Percentiles rank a stretch among this genome's conserved stretches.
Conservation (phyloP, 805 yeast genomes). For the Candida endomychidarum region DNA sequence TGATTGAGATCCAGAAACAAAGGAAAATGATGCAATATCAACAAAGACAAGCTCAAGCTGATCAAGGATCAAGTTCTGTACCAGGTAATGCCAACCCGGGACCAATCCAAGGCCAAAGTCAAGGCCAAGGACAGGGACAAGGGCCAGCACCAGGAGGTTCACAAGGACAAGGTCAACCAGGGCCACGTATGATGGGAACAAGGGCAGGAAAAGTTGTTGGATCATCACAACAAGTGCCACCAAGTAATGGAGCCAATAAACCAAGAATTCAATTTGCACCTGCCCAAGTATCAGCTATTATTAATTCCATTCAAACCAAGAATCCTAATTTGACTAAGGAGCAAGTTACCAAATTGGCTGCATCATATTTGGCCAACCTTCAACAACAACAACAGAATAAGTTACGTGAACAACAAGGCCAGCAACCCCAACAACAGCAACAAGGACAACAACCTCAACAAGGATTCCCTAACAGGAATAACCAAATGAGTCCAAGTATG, state of each 20-base stretch:
- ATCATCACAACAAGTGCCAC: constrained; percentile 17
- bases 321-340: constrained; percentile 62
- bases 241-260: constrained; percentile 20
- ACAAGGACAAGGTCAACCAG: not conserved
- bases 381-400: constrained; percentile 52
- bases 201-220: constrained; percentile 13
- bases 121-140: not conserved
- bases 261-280: constrained; percentile 50
- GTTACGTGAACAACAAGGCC: constrained; percentile 26
- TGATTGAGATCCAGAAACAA: constrained; percentile 53
- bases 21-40: constrained; percentile 48
- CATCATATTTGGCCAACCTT: constrained; percentile 57
- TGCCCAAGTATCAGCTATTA: constrained; percentile 64
- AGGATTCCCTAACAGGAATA: not conserved
- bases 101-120: not conserved
- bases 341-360: constrained; percentile 66
- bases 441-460: constrained; percentile 7
- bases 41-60: constrained; percentile 23
- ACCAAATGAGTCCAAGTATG: constrained; percentile 1
- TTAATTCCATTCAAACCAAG: constrained; percentile 62
- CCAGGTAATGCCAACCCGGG: not conserved
- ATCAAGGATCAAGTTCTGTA: not conserved
- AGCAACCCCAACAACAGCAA: constrained; percentile 14
- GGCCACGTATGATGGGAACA: constrained; percentile 17
- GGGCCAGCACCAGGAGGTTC: too few relatives aligned